A percentile compares a stretch with the other conserved stretches of the same genome.
These are phyloP conservation scores for Auriscalpium microsporum DNA, from an alignment of 768 basidiomycete species.

Conservation along the genomic window DNA sequence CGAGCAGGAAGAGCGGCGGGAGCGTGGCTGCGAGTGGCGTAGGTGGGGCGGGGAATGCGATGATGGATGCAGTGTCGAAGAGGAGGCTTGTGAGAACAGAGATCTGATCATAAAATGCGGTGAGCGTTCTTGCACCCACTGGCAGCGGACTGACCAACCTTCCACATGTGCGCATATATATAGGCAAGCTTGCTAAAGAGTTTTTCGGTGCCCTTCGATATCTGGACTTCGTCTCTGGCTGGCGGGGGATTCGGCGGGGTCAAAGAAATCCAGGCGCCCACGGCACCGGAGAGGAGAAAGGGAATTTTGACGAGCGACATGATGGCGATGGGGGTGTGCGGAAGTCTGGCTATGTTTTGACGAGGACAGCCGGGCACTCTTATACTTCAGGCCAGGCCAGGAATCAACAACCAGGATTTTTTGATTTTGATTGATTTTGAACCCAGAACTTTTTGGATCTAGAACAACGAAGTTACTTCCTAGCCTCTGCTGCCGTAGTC, in stretches of 20 bases:
- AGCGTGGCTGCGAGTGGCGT: neutral
- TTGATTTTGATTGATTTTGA: too few relatives aligned
- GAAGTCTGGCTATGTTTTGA: neutral
- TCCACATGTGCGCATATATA: constrained; percentile 11
- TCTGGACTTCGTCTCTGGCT: constrained; percentile 1
- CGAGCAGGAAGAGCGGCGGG: constrained; percentile 4
- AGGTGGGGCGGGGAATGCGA: neutral
- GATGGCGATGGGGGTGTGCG: neutral
- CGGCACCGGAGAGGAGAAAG: neutral
- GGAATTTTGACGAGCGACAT: constrained; percentile 10
- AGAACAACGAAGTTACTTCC: too few relatives aligned
- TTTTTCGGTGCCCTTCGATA: constrained; percentile 6
- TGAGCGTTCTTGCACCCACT: neutral
- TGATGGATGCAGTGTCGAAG: neutral
- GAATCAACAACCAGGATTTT: too few relatives aligned
- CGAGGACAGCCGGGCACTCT: neutral
- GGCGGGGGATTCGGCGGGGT: constrained; percentile 13
- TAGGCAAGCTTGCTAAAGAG: constrained; percentile 10
- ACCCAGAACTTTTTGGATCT: too few relatives aligned
- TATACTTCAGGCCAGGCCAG: neutral
- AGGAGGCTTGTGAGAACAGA: constrained; percentile 4
- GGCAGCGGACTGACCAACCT: neutral
- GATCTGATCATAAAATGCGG: neutral
- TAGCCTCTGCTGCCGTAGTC: too few relatives aligned
- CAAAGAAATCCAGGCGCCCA: constrained; percentile 10